Evolutionary conservation across 495 filamentous ascomycete genomes (phyloP), one percentile per base, ranked within the genome.

Genomic region (Cairneyella variabilis): DNA sequence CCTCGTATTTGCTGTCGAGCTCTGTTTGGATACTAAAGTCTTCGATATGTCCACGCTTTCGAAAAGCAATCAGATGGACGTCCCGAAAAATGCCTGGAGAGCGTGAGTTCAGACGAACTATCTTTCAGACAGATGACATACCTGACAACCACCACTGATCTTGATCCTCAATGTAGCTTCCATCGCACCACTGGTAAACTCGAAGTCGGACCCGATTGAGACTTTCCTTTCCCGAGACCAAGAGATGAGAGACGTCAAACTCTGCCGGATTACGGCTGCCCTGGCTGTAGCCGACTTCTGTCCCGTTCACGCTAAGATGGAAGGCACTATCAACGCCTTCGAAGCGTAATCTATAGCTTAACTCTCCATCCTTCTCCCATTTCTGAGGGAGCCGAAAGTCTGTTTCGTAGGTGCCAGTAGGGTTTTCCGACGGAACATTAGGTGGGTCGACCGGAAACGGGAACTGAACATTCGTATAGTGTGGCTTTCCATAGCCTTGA

Each of bases 291-390:
- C 84, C 84, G 12, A 86, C 76, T 45, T 78, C 64, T 11, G 70
- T 65, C 0, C 79, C 80, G 57, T 87, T 88, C 27, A 88, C 61
- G 74, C 76, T 85, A 14, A 86, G 62, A 53, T 83, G 78, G 60
- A 85, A 88, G 8, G 84, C 82, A 48, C 82, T 77, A 58, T 86
- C 84, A 3, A 87, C 84, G 6, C 84, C 84, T 42, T 88, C 84
- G 47, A 88, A 88, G 18, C 83, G 71, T 20, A 88, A 66, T 18
- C 83, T 66, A 21, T 73, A 56, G 10, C 26, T 20, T 32, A 58
- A 17, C 5, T 21, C 25, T 48, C 26, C 44, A 22, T n/a, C 79
- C 16, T 34, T 25, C 17, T 10, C 25, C 54, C 54, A 57, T 7
- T 43, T 44, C 11, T 65, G 42, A 0, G 79, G 78, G 5, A 86